Evolutionary conservation across 768 basidiomycete species (phyloP), one percentile per base, ranked within the genome.

Genomic region (Tubosaeta brunneosetosa): DNA sequence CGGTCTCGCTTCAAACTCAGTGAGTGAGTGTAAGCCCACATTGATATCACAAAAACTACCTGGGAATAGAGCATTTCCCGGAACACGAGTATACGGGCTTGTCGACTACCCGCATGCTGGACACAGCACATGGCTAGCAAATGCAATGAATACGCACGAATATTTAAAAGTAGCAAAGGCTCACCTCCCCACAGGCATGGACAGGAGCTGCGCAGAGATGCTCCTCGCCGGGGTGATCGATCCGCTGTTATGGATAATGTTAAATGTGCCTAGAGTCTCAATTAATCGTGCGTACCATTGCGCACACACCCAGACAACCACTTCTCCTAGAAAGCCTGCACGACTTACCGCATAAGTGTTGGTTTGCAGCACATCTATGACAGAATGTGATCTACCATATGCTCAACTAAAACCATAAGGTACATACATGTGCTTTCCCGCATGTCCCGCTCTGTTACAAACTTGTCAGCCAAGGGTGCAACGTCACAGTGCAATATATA

Each of bases 181-280:
- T 22, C 22, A 22, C 22, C 22, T 22, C 3, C 22, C 22, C 22
- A 3, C 22, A 85, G 34, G 74, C 74, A 53, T 85, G 84, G 0
- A 74, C 58, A 17, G 67, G 63, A 3, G 81, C 79, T 0, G 81
- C 74, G 57, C 83, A 85, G 45, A 75, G 52, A 56, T 85, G 84
- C 9, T 74, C 76, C 1, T 71, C 73, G 8, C 74, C 81, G 3
- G 49, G 37, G 49, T 84, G 84, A n/a, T 72, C 73, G 3, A 72
- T 69, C 3, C 76, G 66, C 82, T 85, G 47, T 5, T 3, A 22
- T 12, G 2, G 17, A 55, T 17, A 54, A 34, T 17, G 2, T 42
- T 4, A 6, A 22, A 41, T 10, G 14, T 0, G 6, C 7, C 5
- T 10, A 17, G 10, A 34, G 4, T 9, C 16, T n/a, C 36, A 22